phyloP scores from a whole-genome alignment of 176 grass and related monocot genomes.

The bread wheat (Triticum aestivum) region IWGSC_CS_RefSeq_v2.1 NC_057799.1:183131616-183132115 shows the following conservation, averaged over 20 bases:
- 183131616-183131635: neutral
- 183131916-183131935: neutral
- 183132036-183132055: neutral
- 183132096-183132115: neutral
- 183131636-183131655: neutral
- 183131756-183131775: neutral
- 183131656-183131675: neutral
- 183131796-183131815: neutral
- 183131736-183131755: neutral
- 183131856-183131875: neutral
- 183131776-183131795: neutral
- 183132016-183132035: neutral
- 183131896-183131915: neutral
- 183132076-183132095: neutral
- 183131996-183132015: neutral
- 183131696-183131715: neutral
- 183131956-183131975: constrained; percentile 10
- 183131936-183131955: neutral
- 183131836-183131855: neutral
- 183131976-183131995: neutral
- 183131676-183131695: no score
- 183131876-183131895: neutral
- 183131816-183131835: neutral
- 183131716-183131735: neutral
- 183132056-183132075: neutral